Base-by-base conservation (phyloP, 1,284 basidiomycete species). In the Termitomyces sp. region DNA sequence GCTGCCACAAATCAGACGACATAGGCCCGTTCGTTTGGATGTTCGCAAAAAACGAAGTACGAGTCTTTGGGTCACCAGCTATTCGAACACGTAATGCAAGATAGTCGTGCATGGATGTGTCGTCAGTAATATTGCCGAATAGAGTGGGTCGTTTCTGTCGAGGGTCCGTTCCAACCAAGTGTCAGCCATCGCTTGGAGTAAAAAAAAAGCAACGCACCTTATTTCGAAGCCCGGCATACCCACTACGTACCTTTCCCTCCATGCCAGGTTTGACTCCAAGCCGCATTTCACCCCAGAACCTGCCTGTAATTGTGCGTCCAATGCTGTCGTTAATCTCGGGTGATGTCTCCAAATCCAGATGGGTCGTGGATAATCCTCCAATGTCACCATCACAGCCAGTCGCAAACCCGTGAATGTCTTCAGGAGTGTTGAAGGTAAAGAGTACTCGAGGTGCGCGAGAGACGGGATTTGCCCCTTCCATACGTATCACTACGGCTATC, bases 151-250 rank as follows among this genome's bases (percentile, higher is more conserved):
- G 74, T 16, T 72, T 67, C 86, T 88, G 37, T 35, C 24, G 5
- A 51, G 16, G 41, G 46, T 10, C n/a, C 33, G 45, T 19, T 30
- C 14, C 13, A 28, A 30, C 10, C 21, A 28, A 16, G 34, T 24
- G n/a, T 46, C n/a, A 46, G 3, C 33, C 5, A 26, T 35, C 10
- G 19, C 10, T 24, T 24, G 9, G 7, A 9, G 31, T 45, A 13
- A 16, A 21, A 35, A 31, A 2, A 26, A 35, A 3, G 8, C 10
- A n/a, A 50, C 55, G 24, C 33, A 71, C 78, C 59, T 85, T 88
- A 66, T 86, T 94, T 54, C 91, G 74, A 67, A 96, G 89, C 5
- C 89, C 93, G 31, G 91, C 89, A 66, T 92, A 93, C 0, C 90
- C 90, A 21, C 82, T 81, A 49, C 86, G 75, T 28, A 91, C 74